These are phyloP conservation scores for Neonectria ditissima DNA, from an alignment of 2,329 filamentous ascomycete species.

Conservation along the genomic window DNA sequence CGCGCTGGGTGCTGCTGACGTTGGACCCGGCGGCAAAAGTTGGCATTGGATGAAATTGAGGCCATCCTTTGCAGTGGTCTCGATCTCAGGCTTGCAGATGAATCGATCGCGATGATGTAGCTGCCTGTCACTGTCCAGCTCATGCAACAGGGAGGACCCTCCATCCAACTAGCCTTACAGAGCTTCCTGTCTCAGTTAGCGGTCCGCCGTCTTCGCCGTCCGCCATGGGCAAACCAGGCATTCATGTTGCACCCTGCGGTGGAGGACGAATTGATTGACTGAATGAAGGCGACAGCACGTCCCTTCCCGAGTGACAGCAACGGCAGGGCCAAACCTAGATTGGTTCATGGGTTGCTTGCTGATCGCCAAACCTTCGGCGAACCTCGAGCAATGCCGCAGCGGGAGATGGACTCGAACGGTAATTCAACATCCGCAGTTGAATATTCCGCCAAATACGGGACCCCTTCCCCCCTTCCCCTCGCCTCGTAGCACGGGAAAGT, in stretches of 20 bases:
- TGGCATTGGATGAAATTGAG: conserved; percentile 21
- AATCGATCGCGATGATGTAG: conserved; percentile 40
- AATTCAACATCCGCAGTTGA: not conserved
- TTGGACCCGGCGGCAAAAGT: conserved; percentile 14
- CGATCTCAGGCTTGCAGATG: conserved; percentile 35
- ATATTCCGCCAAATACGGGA: not conserved
- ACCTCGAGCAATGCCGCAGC: not conserved
- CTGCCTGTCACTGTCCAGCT: conserved; percentile 37
- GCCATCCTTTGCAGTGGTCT: conserved; percentile 19
- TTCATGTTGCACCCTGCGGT: not conserved
- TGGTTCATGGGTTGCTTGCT: conserved; percentile 4
- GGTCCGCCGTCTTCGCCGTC: conserved; percentile 6
- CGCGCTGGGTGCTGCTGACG: conserved; percentile 14
- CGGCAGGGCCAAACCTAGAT: conserved; percentile 16
- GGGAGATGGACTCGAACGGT: not conserved
- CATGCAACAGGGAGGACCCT: conserved; percentile 39
- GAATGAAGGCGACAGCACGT: conserved; percentile 14
- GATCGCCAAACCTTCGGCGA: conserved; percentile 24
- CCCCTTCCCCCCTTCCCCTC: not conserved
- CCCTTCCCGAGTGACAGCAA: conserved; percentile 5
- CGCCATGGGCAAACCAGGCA: not conserved
- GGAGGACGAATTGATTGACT: not conserved
- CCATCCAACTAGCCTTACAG: conserved; percentile 18
- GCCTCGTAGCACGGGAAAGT: not conserved
- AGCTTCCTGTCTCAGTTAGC: conserved; percentile 42